Base-by-base conservation (phyloP, 768 basidiomycete genomes). In the Pleurotus tuoliensis region DNA sequence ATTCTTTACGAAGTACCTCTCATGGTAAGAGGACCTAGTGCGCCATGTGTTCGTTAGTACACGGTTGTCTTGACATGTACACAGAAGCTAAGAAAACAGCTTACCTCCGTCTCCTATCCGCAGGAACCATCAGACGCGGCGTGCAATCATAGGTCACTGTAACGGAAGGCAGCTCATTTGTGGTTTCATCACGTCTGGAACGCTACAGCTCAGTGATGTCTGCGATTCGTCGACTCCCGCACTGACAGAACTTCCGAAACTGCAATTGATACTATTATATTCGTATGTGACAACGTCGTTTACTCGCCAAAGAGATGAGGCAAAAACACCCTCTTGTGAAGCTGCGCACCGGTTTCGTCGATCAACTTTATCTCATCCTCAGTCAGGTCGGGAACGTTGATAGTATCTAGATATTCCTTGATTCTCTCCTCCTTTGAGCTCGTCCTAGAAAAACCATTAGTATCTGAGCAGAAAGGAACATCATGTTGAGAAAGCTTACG, bases 361-460 rank as follows among this genome's bases (percentile, higher is more conserved):
- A 89, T 84, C 3, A 76, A 76, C n/a, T 73, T 67, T 9, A 87
- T 77, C 64, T 89, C 86, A 55, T 82, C 80, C 1, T 69, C 61
- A 1, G 79, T 82, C 52, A 90, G 67, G 58, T 83, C 73, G n/a
- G 84, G 78, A 0, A 81, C 61, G 24, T 71, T 60, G 30, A 71
- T 64, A 7, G 70, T 66, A 58, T 71, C 69, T 41, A 78, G 51
- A 58, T 76, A 77, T 61, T 81, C 79, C 51, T 71, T 69, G 59
- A 82, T 75, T 37, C 81, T 74, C 25, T 68, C 69, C 24, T 67
- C 71, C 63, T 80, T 81, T n/a, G 76, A 73, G 15, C 75, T 76
- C 5, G 81, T 82, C 34, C 80, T 82, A 55, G 2, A 43, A 52
- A 38, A n/a, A 22, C 47, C 43, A 47, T 40, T 5, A 38, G 54